These are phyloP conservation scores for Endocalyx cinctus DNA, from an alignment of 2,329 filamentous ascomycete species.

Conservation along the genomic window DNA sequence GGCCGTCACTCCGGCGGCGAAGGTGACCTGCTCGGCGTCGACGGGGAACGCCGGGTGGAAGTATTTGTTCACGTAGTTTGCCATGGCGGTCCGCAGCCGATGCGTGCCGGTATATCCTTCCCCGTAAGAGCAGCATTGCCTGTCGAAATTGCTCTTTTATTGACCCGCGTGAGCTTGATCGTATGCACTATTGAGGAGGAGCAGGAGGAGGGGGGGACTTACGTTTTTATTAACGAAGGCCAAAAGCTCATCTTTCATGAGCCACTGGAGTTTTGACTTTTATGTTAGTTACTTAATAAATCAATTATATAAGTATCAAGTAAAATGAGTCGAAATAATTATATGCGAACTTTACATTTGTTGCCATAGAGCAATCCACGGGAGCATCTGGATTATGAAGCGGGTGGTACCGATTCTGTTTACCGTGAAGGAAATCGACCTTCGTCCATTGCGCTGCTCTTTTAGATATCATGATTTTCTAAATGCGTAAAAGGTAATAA, in stretches of 20 bases:
- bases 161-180: background rate
- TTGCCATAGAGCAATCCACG: conserved; percentile 14
- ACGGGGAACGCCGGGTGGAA: conserved; percentile 13
- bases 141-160: conserved; percentile 12
- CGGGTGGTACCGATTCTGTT: conserved; percentile 11
- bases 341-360: conserved; percentile 10
- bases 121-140: conserved; percentile 13
- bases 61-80: conserved; percentile 17
- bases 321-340: background rate
- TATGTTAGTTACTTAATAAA: too few relatives aligned
- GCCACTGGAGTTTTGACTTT: conserved; percentile 3
- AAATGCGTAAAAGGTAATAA: too few relatives aligned
- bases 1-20: conserved; percentile 17
- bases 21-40: conserved; percentile 18
- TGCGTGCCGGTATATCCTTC: conserved; percentile 17
- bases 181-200: background rate
- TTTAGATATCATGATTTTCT: conserved; percentile 19
- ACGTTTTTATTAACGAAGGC: conserved; percentile 12
- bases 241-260: conserved; percentile 9
- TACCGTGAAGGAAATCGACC: conserved; percentile 12
- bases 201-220: background rate
- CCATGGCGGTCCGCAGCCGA: conserved; percentile 17
- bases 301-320: background rate
- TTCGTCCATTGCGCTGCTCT: conserved; percentile 15
- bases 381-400: conserved; percentile 12